Base-by-base conservation (phyloP, 495 filamentous ascomycete species). In the Daldinia bambusicola region DNA sequence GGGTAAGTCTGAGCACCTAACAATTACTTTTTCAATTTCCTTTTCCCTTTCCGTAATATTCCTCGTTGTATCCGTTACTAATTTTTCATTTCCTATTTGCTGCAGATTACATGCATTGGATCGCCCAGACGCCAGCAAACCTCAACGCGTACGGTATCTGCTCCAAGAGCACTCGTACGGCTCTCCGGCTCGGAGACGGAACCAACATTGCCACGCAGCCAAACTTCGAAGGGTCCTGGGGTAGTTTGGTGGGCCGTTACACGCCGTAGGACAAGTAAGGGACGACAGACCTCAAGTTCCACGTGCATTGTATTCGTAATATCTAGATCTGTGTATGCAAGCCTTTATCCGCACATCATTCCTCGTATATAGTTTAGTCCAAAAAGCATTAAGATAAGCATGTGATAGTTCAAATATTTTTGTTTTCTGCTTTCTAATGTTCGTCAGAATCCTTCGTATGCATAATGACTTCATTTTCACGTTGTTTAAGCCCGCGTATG, bases 191-290 rank as follows among this genome's bases (percentile, higher is more conserved):
- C 26, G 77, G 61, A 8, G 68, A 79, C 18, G 79, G 79, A n/a
- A 76, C 74, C 0, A 67, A 75, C 10, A 71, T 82, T n/a, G 40
- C 67, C 4, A 77, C 80, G 6, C 56, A 67, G 3, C 60, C 69
- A 3, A 73, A 79, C 4, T 88, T 86, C 64, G 82, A 82, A 0
- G 87, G 87, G 26, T 82, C 83, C 14, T 89, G 87, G 86, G 87
- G 86, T 34, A 85, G 84, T n/a, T 81, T 85, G 66, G 78, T 89
- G 71, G 87, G 76, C 7, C 65, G 80, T n/a, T 82, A 82, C 34
- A 81, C 76, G n/a, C 65, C 75, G 20, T 73, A 69, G 36, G 59
- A 40, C 26, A 12, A 4, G 37, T 14, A 37, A 59, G 55, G 50
- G 50, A 10, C 1, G 31, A 13, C 3, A 8, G 20, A 56, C 7